A percentile compares a stretch with the other conserved stretches of the same genome.
These are phyloP conservation scores for Alternaria solani DNA, from an alignment of 2,329 filamentous ascomycete species.

Conservation along the genomic window DNA sequence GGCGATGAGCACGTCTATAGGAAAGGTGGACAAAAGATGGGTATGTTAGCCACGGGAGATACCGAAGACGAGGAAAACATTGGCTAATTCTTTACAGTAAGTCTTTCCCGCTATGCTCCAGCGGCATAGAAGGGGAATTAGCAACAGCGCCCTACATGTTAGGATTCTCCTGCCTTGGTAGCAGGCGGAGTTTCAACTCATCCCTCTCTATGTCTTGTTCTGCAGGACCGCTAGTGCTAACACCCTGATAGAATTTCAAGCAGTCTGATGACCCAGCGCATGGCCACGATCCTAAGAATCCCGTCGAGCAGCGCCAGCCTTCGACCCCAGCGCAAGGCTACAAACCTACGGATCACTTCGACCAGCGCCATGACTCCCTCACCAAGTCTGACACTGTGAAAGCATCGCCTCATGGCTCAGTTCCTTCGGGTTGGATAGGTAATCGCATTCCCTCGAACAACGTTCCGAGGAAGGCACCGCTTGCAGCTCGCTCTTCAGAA, in stretches of 20 bases:
- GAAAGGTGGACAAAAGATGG: not conserved
- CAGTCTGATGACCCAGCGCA: not conserved
- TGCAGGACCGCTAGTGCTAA: not conserved
- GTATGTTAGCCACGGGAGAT: not conserved
- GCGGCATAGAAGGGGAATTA: not conserved
- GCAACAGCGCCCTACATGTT: not conserved
- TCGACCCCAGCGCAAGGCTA: not conserved
- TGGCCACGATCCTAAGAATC: not conserved
- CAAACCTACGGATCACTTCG: not conserved
- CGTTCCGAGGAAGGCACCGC: slow-evolving; percentile 10
- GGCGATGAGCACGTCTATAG: not conserved
- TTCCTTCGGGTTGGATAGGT: not conserved
- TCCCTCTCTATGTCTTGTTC: not conserved
- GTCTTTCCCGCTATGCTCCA: not conserved
- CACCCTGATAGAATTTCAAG: not conserved
- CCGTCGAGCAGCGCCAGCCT: not conserved
- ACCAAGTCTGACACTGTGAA: not conserved
- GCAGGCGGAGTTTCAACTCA: not conserved
- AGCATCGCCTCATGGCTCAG: not conserved
- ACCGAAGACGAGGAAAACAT: not conserved
- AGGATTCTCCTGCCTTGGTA: not conserved
- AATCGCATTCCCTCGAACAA: slow-evolving; percentile 2
- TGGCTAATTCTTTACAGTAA: not conserved
- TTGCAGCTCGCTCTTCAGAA: not conserved
- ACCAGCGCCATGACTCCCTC: not conserved